Evolutionary conservation across 2,329 filamentous ascomycete species (phyloP).

Genomic region (Sodiomyces alkalinus): DNA sequence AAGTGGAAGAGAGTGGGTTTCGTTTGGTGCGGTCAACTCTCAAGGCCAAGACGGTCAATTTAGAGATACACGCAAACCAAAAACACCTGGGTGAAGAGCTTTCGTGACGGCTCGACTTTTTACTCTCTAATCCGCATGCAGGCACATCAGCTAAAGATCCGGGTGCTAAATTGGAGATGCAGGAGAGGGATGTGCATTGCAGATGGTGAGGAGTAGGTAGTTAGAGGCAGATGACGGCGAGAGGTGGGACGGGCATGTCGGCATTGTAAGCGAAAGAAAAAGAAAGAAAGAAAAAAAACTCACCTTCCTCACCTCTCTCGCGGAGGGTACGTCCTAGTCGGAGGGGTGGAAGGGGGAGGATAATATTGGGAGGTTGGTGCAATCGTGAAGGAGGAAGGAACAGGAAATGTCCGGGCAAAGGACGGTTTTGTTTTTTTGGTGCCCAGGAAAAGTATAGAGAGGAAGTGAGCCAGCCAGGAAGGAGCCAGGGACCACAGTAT

Average conservation of each 20-base stretch:
- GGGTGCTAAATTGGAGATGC: conserved; percentile 5
- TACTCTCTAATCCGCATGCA: conserved; percentile 6
- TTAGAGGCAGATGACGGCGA: conserved; percentile 4
- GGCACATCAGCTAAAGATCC: conserved; percentile 7
- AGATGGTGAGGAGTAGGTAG: conserved; percentile 3
- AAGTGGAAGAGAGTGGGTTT: conserved; percentile 5
- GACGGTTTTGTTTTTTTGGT: conserved; percentile 10
- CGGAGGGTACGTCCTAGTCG: conserved; percentile 4
- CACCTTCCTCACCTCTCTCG: conserved; percentile 9
- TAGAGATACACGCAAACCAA: too few species aligned
- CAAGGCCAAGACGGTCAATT: conserved; percentile 1
- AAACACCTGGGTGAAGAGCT: too few species aligned
- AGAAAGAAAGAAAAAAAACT: conserved; percentile 1
- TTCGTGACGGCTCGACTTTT: too few species aligned
- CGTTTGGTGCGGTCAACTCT: conserved; percentile 5
- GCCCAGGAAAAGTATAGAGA: conserved; percentile 10
- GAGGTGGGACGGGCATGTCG: conserved; percentile 5
- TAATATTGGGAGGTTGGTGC: conserved; percentile 17
- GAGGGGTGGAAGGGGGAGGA: conserved; percentile 1
- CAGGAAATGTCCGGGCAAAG: conserved; percentile 8
- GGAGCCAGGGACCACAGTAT: too few species aligned
- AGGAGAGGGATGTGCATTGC: background rate
- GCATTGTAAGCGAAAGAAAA: conserved; percentile 1
- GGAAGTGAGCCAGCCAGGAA: too few species aligned
- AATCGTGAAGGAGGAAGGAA: conserved; percentile 19